phyloP scores from a whole-genome alignment of 2,329 filamentous ascomycete genomes.

The Xylaria multiplex region DNA sequence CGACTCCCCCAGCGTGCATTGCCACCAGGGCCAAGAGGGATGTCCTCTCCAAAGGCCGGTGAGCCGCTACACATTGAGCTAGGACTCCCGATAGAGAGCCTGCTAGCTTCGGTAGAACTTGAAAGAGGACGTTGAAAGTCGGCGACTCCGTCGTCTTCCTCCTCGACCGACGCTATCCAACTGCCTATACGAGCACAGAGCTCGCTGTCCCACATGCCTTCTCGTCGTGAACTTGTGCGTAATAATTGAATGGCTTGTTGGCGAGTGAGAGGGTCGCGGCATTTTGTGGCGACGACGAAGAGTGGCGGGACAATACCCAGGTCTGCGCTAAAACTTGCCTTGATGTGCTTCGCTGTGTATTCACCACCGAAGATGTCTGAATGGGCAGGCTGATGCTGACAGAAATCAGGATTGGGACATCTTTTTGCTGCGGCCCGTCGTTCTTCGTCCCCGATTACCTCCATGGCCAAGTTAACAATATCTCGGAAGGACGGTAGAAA shows the following conservation, averaged over 20 bases:
- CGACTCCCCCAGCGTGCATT: slow-evolving; percentile 56
- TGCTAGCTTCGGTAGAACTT: slow-evolving; percentile 45
- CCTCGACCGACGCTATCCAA: slow-evolving; percentile 67
- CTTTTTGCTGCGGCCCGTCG: slow-evolving; percentile 58
- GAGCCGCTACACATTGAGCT: slow-evolving; percentile 43
- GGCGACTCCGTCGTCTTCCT: slow-evolving; percentile 53
- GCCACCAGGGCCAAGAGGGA: slow-evolving; percentile 55
- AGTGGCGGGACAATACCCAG: slow-evolving; percentile 72
- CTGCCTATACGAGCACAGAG: slow-evolving; percentile 64
- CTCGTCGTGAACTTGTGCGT: slow-evolving; percentile 67
- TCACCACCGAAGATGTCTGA: slow-evolving; percentile 55
- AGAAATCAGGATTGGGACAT: slow-evolving; percentile 57
- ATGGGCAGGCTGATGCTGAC: slow-evolving; percentile 54
- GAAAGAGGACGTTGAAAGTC: slow-evolving; percentile 45
- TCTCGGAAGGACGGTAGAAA: slow-evolving; percentile 62
- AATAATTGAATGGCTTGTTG: slow-evolving; percentile 71
- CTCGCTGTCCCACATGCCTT: slow-evolving; percentile 76
- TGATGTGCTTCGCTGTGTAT: slow-evolving; percentile 62
- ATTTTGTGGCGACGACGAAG: slow-evolving; percentile 74
- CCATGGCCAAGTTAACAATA: slow-evolving; percentile 67
- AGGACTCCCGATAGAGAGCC: slow-evolving; percentile 42
- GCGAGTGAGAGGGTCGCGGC: slow-evolving; percentile 65
- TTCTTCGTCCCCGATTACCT: slow-evolving; percentile 69
- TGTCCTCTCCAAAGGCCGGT: slow-evolving; percentile 50
- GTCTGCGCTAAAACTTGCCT: slow-evolving; percentile 71